phyloP scores from a whole-genome alignment of 768 basidiomycete species.

The Lyophyllum decastes region DNA sequence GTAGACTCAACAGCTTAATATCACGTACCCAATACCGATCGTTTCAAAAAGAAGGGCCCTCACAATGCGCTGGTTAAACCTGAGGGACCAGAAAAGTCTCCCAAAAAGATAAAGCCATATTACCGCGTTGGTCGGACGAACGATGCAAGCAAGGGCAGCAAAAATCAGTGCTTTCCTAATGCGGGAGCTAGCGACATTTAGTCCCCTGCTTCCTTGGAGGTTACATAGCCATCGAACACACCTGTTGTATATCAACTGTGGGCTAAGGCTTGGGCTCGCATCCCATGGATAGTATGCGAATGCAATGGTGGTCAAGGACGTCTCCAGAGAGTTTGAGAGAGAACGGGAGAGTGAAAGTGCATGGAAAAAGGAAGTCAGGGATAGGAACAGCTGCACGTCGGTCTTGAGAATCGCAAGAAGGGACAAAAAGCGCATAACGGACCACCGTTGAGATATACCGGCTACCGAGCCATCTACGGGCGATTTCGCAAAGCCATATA shows the following conservation, averaged over 20 bases:
- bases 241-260: conserved; percentile 42
- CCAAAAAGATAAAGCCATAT: conserved; percentile 79
- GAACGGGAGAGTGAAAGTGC: conserved; percentile 82
- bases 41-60: conserved; percentile 39
- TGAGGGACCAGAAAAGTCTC: conserved; percentile 56
- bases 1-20: background rate
- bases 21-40: conserved; percentile 45
- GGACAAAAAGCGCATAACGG: conserved; percentile 28
- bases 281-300: conserved; percentile 80
- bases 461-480: conserved; percentile 56
- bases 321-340: conserved; percentile 92
- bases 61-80: conserved; percentile 31
- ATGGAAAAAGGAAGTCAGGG: conserved; percentile 87
- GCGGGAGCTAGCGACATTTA: conserved; percentile 24
- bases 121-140: conserved; percentile 87
- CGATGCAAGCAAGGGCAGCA: conserved; percentile 75
- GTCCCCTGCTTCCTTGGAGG: background rate
- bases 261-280: conserved; percentile 33
- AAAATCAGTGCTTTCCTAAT: conserved; percentile 46
- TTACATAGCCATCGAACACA: conserved; percentile 11
- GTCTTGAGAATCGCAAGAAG: background rate
- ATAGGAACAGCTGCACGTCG: conserved; percentile 64
- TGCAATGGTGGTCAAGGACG: conserved; percentile 78
- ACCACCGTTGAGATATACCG: conserved; percentile 65
- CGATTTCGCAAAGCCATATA: conserved; percentile 65